Evolutionary conservation across 345 rosid species (phyloP), one percentile per base, ranked within the genome.

Genomic region (Populus alba): DNA sequence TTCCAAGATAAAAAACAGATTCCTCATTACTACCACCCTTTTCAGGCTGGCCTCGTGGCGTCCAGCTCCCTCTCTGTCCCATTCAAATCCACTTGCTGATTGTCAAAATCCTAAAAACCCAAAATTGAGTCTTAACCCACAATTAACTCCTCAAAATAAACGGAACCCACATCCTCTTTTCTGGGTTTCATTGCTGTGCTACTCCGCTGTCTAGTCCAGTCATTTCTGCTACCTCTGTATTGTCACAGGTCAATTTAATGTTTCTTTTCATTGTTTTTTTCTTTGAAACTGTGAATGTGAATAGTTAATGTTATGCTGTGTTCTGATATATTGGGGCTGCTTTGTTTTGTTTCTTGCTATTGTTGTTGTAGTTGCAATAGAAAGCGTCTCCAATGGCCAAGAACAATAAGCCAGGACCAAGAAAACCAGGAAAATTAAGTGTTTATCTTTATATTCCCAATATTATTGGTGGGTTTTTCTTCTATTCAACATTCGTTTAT

Each of bases 401-500:
- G 78, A 88, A 90, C 33, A 89, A 90, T 79, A 88, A 88, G 77
- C 83, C 90, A 18, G 86, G 79, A 77, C 78, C 70, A 7, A 67
- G 43, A 67, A 87, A 83, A 68, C 94, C 90, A 18, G 72, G 83
- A 62, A 92, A 75, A 81, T 71, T 92, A 33, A 81, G 92, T 5
- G 98, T 93, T 16, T 93, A 95, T 73, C 91, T 91, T 71, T 95
- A 93, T 79, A 86, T 93, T 79, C 99, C 99, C 29, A 93, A 93
- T 83, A 84, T 93, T 62, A 87, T 95, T 79, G 99, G 99, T 90
- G 83, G 80, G 97, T 87, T 69, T 78, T 66, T 72, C 17, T 43
- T 13, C 35, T 70, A 66, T 37, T 35, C n/a, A 77, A 41, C 68
- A 11, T 3, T 69, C 49, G 25, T n/a, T 20, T 59, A 18, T 25